Base-by-base conservation (phyloP, 441 rosid species). In the Euphorbia celastroides region DNA sequence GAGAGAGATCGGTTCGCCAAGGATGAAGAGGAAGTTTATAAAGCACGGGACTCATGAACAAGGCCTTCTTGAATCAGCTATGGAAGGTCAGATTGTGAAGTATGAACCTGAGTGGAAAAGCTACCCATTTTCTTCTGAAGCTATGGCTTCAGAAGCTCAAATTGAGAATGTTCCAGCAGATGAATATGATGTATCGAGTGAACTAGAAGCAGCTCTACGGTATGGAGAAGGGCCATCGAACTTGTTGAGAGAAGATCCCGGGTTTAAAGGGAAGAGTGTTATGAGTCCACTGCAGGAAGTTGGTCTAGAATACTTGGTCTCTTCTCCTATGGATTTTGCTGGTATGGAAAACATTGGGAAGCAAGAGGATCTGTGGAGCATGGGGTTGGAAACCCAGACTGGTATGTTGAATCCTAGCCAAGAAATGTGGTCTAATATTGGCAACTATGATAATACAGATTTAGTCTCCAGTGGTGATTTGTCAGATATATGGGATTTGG, bases 401-500 rank as follows among this genome's bases (percentile, higher is more conserved):
- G 83, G 78, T 30, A 56, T 74, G 80, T 73, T 81, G 64, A 72
- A 77, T 81, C 73, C 84, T 73, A 70, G 78, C 58, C 58, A 77
- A 74, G 89, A 78, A 67, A 69, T 73, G 34, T 83, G 92, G 93
- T 75, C 73, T 75, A 79, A 81, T 79, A 66, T 77, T 38, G 61
- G 73, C 70, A 64, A 64, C 71, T 80, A 66, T 70, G 83, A 78
- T 71, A 63, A 75, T 56, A 80, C 85, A 25, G 90, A 83, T 67
- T 73, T 79, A 65, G 89, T 79, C 62, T 64, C 68, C 67, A 78
- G 70, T 20, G 77, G 62, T 57, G 81, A 60, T 60, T 79, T 88
- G 62, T 82, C 92, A 36, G 95, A 85, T 81, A 64, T 83, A 2
- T 89, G 96, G 96, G 88, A 82, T 77, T 56, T 83, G 44, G 75